These are phyloP conservation scores for Fusarium sp. DNA, from an alignment of 2,329 filamentous ascomycete species.

Conservation along the genomic window DNA sequence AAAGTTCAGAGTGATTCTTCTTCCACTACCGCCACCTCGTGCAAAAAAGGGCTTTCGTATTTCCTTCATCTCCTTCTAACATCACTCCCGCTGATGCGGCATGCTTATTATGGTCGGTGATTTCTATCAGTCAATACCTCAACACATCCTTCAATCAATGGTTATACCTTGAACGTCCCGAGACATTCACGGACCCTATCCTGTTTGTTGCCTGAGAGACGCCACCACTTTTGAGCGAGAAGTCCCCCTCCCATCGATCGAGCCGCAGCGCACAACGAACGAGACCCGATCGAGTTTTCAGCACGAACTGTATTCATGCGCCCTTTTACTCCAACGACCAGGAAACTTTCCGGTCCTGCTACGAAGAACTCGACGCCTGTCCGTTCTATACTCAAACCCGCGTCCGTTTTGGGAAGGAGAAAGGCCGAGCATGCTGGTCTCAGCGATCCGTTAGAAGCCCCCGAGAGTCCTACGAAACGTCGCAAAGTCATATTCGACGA, in stretches of 20 bases:
- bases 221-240: slow-evolving; percentile 30
- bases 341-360: slow-evolving; percentile 49
- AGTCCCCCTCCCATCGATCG: slow-evolving; percentile 1
- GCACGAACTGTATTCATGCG: slow-evolving; percentile 38
- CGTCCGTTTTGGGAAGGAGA: slow-evolving; percentile 58
- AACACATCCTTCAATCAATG: slow-evolving; percentile 41
- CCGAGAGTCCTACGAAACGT: slow-evolving; percentile 62
- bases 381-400: slow-evolving; percentile 65
- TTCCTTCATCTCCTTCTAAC: slow-evolving; percentile 8
- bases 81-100: slow-evolving; percentile 20
- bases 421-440: slow-evolving; percentile 58
- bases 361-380: slow-evolving; percentile 55
- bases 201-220: slow-evolving; percentile 45
- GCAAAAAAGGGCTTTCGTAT: slow-evolving; percentile 3
- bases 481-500: slow-evolving; percentile 70
- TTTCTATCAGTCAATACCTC: slow-evolving; percentile 27
- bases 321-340: slow-evolving; percentile 50
- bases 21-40: slow-evolving; percentile 19
- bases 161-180: slow-evolving; percentile 35
- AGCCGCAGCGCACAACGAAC: slow-evolving; percentile 26
- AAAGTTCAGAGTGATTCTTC: slow-evolving; percentile 22
- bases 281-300: slow-evolving; percentile 1
- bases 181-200: slow-evolving; percentile 14
- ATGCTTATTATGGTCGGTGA: slow-evolving; percentile 46
- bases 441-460: slow-evolving; percentile 53